phyloP scores from a whole-genome alignment of 108 stramenopile species.

The Mediolabrus comicus region DNA sequence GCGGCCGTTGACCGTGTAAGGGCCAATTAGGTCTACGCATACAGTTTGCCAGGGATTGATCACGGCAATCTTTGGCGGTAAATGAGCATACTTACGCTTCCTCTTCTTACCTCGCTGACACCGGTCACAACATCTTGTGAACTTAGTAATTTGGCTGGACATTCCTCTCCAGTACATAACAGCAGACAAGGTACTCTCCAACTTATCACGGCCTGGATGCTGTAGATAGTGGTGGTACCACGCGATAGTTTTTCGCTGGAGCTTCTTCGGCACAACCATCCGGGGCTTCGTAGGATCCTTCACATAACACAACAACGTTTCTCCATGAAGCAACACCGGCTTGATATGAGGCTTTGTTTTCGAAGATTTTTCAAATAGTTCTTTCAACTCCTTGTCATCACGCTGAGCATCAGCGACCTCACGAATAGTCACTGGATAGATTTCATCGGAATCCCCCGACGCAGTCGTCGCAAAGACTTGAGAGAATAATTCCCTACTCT shows the following conservation, averaged over 20 bases:
- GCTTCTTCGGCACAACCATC: background rate
- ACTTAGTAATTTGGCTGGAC: background rate
- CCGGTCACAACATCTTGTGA: background rate
- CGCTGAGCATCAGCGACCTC: too few relatives aligned
- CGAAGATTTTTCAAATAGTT: too few relatives aligned
- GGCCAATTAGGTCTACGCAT: constrained; percentile 1
- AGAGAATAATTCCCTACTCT: too few relatives aligned
- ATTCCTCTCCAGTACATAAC: constrained; percentile 19
- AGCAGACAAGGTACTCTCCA: constrained; percentile 21
- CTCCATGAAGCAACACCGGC: too few relatives aligned
- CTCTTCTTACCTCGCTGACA: constrained; percentile 1
- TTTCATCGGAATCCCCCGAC: too few relatives aligned
- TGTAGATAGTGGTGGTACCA: constrained; percentile 24
- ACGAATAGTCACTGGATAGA: too few relatives aligned
- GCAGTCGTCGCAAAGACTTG: too few relatives aligned
- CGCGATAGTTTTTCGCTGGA: background rate
- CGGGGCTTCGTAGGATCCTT: too few relatives aligned
- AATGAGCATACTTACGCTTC: background rate
- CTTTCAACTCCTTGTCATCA: too few relatives aligned
- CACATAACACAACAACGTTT: too few relatives aligned
- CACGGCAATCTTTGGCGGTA: background rate
- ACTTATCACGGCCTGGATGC: constrained; percentile 11
- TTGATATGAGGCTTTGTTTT: too few relatives aligned
- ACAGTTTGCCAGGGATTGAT: background rate
- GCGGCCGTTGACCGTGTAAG: background rate